A percentile compares a stretch with the other conserved stretches of the same genome.
These are phyloP conservation scores for Phylloboletellus chloephorus DNA, from an alignment of 1,284 basidiomycete genomes.

Conservation along the genomic window DNA sequence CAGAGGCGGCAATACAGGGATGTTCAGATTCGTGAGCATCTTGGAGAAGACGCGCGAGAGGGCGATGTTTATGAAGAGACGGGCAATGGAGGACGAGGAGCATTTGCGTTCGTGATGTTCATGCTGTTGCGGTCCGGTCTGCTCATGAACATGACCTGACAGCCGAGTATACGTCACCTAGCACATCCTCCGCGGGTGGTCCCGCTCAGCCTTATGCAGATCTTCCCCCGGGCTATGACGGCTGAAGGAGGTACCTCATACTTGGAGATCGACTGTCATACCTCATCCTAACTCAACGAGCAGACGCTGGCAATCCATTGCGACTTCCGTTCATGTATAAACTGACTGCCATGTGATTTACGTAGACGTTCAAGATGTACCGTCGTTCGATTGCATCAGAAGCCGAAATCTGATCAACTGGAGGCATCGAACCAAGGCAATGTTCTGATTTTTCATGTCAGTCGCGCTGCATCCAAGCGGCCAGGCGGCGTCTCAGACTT, in stretches of 20 bases:
- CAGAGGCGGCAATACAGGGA: conserved; percentile 58
- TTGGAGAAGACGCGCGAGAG: conserved; percentile 72
- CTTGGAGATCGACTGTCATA: background rate
- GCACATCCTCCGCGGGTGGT: conserved; percentile 37
- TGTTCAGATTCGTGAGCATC: conserved; percentile 67
- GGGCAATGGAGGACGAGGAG: conserved; percentile 51
- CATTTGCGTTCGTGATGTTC: conserved; percentile 53
- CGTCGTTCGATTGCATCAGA: too few species aligned
- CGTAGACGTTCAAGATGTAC: too few species aligned
- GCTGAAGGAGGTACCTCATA: conserved; percentile 26
- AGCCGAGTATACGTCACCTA: conserved; percentile 55
- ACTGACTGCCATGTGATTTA: too few species aligned
- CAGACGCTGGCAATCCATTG: too few species aligned
- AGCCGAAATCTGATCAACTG: too few species aligned
- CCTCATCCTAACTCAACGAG: too few species aligned
- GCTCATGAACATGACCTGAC: conserved; percentile 10
- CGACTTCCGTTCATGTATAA: too few species aligned
- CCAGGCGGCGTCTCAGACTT: too few species aligned
- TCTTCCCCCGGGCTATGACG: conserved; percentile 60
- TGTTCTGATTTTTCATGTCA: too few species aligned
- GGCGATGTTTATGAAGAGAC: conserved; percentile 67
- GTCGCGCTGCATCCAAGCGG: too few species aligned
- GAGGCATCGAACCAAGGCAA: too few species aligned
- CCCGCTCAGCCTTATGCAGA: conserved; percentile 42
- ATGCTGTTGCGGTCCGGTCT: conserved; percentile 1